Evolutionary conservation across 805 yeast genomes (phyloP).

Genomic region (Pichia nanzhaoensis): DNA sequence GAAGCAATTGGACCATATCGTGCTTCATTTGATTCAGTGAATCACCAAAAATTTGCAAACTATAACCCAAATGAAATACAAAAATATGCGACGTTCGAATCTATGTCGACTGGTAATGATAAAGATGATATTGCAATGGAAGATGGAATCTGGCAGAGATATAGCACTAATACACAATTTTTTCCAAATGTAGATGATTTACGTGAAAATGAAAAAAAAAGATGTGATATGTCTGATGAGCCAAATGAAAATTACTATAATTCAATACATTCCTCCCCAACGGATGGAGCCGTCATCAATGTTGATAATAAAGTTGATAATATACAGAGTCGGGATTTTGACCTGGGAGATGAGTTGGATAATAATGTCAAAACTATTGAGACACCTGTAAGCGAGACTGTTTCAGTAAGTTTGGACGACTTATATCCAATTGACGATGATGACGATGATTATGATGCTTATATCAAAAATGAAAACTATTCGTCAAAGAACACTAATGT

Average conservation of each 20-base stretch:
- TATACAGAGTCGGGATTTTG: constrained; percentile 6
- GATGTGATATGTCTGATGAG: background rate
- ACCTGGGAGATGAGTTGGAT: constrained; percentile 15
- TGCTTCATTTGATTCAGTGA: constrained; percentile 2
- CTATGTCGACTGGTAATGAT: background rate
- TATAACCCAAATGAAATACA: background rate
- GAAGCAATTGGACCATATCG: constrained; percentile 7
- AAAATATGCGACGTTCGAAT: background rate
- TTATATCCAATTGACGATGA: constrained; percentile 12
- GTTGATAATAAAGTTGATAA: background rate
- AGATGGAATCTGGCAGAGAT: constrained; percentile 6
- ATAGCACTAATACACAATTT: constrained; percentile 8
- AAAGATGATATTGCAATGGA: constrained; percentile 1
- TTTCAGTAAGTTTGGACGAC: constrained; percentile 4
- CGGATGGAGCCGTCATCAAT: no score
- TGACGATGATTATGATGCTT: constrained; percentile 4
- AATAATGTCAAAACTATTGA: constrained; percentile 3
- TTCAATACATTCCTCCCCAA: background rate
- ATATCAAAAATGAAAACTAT: background rate
- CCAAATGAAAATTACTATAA: background rate
- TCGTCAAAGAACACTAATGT: no score
- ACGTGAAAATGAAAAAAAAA: background rate
- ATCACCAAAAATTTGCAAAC: background rate
- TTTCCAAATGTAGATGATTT: background rate
- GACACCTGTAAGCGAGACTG: background rate